Evolutionary conservation across 2,329 filamentous ascomycete genomes (phyloP), one percentile per base, ranked within the genome.

Genomic region (Botrytis pseudocinerea): DNA sequence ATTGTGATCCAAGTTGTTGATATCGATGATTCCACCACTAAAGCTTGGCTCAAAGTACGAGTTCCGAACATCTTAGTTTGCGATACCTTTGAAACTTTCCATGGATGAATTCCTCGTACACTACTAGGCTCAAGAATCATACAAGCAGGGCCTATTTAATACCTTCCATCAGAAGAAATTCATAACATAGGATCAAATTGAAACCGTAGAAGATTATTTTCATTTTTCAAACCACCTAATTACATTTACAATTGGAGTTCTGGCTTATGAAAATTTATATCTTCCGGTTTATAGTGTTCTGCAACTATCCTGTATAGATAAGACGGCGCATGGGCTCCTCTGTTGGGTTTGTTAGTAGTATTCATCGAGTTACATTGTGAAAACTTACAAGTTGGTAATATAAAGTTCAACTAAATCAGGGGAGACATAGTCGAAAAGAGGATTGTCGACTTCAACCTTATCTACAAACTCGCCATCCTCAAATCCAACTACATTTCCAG

Each of bases 391-490:
- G 78, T 97, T 97, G 28, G 94, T 97, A 77, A 97, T 93, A 81
- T 96, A 96, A 46, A 93, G 87, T 82, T 94, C 91, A 54, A 96
- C 88, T 73, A 92, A 83, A 77, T 93, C 92, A 0, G 92, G 89
- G 14, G 92, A 90, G 25, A 98, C 90, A 80, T 95, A 93, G 81
- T 98, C 95, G 70, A 92, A 94, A 32, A 94, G 83, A 18, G 93
- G 93, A 79, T 92, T 95, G 76, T 91, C 89, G 16, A 97, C 89
- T 78, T 93, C 91, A 66, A 96, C 88, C 75, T 91, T 89, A 63
- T 93, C 90, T 69, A 97, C 90, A 78, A 97, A 87, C 57, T 90
- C 87, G 9, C 93, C 94, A 75, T 98, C 92, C 32, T 93, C 89
- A 80, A 93, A 97, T 57, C 86, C 87, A 61, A 96, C 89, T 73